A percentile compares a stretch with the other conserved stretches of the same genome.
Conservation (phyloP, 345 rosid species). For the Boechera divaricarpa region DNA sequence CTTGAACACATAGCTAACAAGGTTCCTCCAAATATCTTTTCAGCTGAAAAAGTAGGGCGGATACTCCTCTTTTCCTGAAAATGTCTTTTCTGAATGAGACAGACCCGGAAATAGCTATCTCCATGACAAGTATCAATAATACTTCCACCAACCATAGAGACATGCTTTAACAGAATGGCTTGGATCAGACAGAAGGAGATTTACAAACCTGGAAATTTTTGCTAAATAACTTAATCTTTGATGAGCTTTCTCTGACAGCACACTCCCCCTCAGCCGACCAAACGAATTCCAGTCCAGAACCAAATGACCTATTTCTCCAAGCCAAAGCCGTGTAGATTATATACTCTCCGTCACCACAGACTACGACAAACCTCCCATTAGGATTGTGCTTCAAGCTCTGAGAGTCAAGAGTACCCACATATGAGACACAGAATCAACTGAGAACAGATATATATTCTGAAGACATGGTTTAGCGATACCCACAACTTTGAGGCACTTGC, state of each 20-base stretch:
- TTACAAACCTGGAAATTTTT: conserved; percentile 89
- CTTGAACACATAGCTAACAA: conserved; percentile 96
- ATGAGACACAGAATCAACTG: conserved; percentile 24
- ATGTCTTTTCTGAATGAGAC: conserved; percentile 36
- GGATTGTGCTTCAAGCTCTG: conserved; percentile 99
- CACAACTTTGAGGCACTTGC: conserved; percentile 22
- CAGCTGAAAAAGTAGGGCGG: conserved; percentile 94
- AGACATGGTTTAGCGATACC: conserved; percentile 2
- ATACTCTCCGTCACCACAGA: conserved; percentile 99
- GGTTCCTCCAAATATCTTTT: conserved; percentile 90
- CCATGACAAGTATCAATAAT: conserved; percentile 2
- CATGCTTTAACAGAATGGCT: conserved; percentile 7
- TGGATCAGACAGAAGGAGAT: conserved; percentile 9
- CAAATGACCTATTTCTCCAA: conserved; percentile 99
- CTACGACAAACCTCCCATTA: conserved; percentile 96
- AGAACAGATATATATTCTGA: conserved; percentile 30
- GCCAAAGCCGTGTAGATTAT: conserved; percentile 98
- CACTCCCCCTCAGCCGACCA: conserved; percentile 99
- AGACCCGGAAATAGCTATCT: conserved; percentile 14
- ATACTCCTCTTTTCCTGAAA: conserved; percentile 91
- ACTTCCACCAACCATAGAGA: conserved; percentile 10
- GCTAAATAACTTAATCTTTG: conserved; percentile 89
- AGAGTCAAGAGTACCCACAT: conserved; percentile 34
- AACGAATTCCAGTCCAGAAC: conserved; percentile 92
- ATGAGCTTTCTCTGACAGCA: conserved; percentile 96